Evolutionary conservation across 23 red algal species (phyloP).

Genomic region (Gracilariopsis chorda): DNA sequence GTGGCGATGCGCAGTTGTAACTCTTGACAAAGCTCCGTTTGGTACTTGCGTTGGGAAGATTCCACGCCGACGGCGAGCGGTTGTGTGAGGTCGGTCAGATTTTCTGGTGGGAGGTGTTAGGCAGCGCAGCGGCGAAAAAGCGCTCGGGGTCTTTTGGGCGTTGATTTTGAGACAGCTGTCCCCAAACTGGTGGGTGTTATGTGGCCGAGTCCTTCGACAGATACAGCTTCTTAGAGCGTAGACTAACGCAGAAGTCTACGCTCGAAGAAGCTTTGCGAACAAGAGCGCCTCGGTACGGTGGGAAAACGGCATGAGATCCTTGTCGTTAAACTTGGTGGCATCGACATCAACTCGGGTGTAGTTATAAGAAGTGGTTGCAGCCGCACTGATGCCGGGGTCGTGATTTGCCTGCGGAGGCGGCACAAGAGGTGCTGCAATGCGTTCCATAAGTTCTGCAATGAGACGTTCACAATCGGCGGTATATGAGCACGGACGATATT

Average conservation of each 20-base stretch:
- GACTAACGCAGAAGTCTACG: neutral
- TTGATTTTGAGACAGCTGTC: too few relatives aligned
- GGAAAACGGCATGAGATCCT: conserved; percentile 48
- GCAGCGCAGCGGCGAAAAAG: too few relatives aligned
- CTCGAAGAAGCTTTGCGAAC: conserved; percentile 21
- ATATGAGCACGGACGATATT: conserved; percentile 38
- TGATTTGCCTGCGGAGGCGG: conserved; percentile 32
- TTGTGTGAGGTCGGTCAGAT: too few relatives aligned
- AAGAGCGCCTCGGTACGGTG: conserved; percentile 18
- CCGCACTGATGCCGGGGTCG: conserved; percentile 31
- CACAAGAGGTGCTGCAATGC: conserved; percentile 40
- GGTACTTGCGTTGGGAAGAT: too few relatives aligned
- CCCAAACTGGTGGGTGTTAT: too few relatives aligned
- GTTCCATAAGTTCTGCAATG: conserved; percentile 47
- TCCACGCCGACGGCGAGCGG: too few relatives aligned
- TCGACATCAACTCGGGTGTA: conserved; percentile 41
- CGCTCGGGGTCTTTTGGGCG: too few relatives aligned
- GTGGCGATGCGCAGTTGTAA: too few relatives aligned
- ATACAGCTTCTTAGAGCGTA: too few relatives aligned
- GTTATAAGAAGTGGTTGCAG: conserved; percentile 41
- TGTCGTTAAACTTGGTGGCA: conserved; percentile 1
- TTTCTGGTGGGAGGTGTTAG: too few relatives aligned
- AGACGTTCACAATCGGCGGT: conserved; percentile 19
- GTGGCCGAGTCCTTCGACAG: too few relatives aligned
- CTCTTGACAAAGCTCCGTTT: too few relatives aligned